Evolutionary conservation across 495 filamentous ascomycete genomes (phyloP), one percentile per base, ranked within the genome.

Genomic region (Daldinia grandis): DNA sequence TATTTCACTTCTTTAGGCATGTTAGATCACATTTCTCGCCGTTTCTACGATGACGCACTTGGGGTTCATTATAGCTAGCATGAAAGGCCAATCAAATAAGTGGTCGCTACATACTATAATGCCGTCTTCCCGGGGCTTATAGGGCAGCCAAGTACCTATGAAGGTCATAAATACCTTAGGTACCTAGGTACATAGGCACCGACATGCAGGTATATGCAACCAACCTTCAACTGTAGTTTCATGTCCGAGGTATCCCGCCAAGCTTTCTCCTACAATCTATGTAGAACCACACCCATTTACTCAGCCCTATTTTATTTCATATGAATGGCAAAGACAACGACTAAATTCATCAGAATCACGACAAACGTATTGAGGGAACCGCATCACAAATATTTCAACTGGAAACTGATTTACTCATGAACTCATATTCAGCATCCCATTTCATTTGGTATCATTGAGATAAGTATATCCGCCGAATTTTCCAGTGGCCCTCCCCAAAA

Each of bases 31-130:
- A 8, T 15, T 65, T 65, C 49, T 62, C 4, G 10, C 38, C 3
- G 30, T 51, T 62, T 65, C 40, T 50, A 30, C 6, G 9, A 71
- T 71, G 69, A 71, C 69, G 69, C 10, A 67, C 47, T 40, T 65
- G n/a, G 28, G 17, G 7, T 57, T 38, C 15, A 15, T 57, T 21
- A 24, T 12, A 47, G 42, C 17, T 47, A 47, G 0, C n/a, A 44
- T 8, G n/a, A 44, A 19, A 44, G 7, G 40, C 40, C 40, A 19
- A 44, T 44, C 40, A 19, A 17, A 14, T 9, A 21, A 17, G 40
- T 44, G n/a, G 15, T 17, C n/a, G 5, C 17, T 10, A 44, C 42
- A 19, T 47, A 47, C n/a, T n/a, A n/a, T n/a, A n/a, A n/a, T 47
- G 42, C 17, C 42, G 42, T 47, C 42, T 47, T 47, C 42, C 17